A percentile compares a stretch with the other conserved stretches of the same genome.
These are phyloP conservation scores for Fusarium algeriense DNA, from an alignment of 2,329 filamentous ascomycete genomes.

Conservation along the genomic window DNA sequence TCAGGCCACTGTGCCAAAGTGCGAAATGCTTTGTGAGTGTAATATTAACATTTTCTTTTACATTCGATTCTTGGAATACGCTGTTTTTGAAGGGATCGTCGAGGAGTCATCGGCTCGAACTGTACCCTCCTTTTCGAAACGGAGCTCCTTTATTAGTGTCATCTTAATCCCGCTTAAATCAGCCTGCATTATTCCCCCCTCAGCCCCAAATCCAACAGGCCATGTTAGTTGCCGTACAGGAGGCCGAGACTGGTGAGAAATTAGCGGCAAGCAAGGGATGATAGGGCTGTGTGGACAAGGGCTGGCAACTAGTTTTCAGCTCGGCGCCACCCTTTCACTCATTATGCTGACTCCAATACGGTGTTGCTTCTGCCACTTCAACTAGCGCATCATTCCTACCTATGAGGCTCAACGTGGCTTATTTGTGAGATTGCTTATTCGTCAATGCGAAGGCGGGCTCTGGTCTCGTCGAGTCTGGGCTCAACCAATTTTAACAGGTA, in stretches of 20 bases:
- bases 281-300: background rate
- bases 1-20: too few species aligned
- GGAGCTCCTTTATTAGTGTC: background rate
- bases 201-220: background rate
- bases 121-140: background rate
- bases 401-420: constrained; percentile 11
- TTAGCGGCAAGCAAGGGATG: background rate
- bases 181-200: background rate
- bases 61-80: too few species aligned
- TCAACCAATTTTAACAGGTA: background rate
- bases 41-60: too few species aligned
- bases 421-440: background rate
- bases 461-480: background rate
- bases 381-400: background rate
- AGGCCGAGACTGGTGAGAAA: constrained; percentile 15
- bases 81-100: background rate
- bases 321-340: background rate
- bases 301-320: constrained; percentile 20
- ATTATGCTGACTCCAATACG: background rate
- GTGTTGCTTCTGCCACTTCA: background rate
- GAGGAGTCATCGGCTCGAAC: background rate
- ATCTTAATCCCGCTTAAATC: background rate
- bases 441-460: constrained; percentile 5
- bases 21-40: too few species aligned
- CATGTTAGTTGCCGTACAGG: background rate